Conservation (phyloP, 306 rosid species). For the Neltuma alba region DNA sequence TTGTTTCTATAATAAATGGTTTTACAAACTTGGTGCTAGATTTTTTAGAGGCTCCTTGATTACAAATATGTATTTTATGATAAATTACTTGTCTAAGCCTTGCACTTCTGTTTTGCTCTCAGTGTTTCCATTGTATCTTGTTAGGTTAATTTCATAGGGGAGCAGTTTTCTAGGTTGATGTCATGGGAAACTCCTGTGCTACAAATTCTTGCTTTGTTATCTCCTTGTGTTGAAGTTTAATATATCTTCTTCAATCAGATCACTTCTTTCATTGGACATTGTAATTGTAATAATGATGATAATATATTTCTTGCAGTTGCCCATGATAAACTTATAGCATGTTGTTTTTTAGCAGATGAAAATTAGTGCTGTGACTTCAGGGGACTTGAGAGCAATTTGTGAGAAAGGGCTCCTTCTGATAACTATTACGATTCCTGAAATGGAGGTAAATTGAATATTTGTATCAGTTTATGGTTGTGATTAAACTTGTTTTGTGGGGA, state of each 20-base stretch:
- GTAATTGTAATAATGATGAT: background rate
- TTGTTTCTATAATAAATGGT: background rate
- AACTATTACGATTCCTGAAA: slow-evolving; percentile 94
- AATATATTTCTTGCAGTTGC: slow-evolving; percentile 14
- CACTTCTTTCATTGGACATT: slow-evolving; percentile 10
- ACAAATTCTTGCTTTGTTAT: slow-evolving; percentile 15
- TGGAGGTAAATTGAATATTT: slow-evolving; percentile 70
- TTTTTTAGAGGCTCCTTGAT: background rate
- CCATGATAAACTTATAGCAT: slow-evolving; percentile 11
- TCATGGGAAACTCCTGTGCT: slow-evolving; percentile 24
- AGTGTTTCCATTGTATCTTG: slow-evolving; percentile 17
- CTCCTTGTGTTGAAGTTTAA: background rate
- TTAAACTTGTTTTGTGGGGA: slow-evolving; percentile 30
- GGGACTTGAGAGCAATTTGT: slow-evolving; percentile 80
- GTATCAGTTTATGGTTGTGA: slow-evolving; percentile 7
- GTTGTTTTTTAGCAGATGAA: slow-evolving; percentile 64
- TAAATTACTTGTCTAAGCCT: slow-evolving; percentile 15
- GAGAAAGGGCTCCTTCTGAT: slow-evolving; percentile 93
- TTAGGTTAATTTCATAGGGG: slow-evolving; percentile 12
- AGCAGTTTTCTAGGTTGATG: slow-evolving; percentile 23
- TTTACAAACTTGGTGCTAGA: slow-evolving; percentile 21
- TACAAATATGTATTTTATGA: slow-evolving; percentile 25
- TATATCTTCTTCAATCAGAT: slow-evolving; percentile 20
- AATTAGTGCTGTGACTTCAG: slow-evolving; percentile 60
- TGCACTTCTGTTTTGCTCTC: background rate